Evolutionary conservation across 805 yeast genomes (phyloP), one percentile per base, ranked within the genome.

Genomic region (Blastobotrys muscicola): DNA sequence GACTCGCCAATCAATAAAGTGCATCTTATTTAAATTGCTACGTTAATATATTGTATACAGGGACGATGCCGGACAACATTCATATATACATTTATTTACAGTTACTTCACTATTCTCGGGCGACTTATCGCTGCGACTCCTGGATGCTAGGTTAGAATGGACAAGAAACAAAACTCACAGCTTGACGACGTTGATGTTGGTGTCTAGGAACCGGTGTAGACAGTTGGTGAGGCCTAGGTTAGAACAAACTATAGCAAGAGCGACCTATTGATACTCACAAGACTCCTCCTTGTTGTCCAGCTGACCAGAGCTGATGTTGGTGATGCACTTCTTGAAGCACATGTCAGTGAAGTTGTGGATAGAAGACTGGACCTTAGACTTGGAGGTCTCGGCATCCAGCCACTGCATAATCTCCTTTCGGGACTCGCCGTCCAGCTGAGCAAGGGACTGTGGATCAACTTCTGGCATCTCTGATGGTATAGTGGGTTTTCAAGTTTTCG

Each of bases 301-400:
- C 41, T 75, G 61, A 37, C 54, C 55, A 4, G 65, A 47, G 14
- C 63, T 67, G 48, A 55, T 42, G 20, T 64, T 60, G 39, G 68
- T 65, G 42, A 86, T 74, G 64, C 97, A 89, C 65, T 84, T 83
- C 61, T 82, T 84, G 72, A 86, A 89, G 62, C 97, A 89, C 70
- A 81, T 71, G 59, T 86, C 89, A 23, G 96, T 87, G 74, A 85
- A 86, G 56, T 73, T 76, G 61, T 89, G 95, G 48, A 89, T 83
- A 30, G 94, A 61, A 67, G 75, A 73, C 62, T 86, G 95, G 29
- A 89, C 85, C 66, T 86, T 85, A 44, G 90, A 80, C 67, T 84
- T 85, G 50, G 92, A 75, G 59, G 82, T 81, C 65, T 89, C 96
- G 10, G 81, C 67, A 59, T 86, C 94, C 39, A 87, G 69, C 68